These are phyloP conservation scores for Begonia loranthoides DNA, from an alignment of 306 rosid species.

Conservation along the genomic window DNA sequence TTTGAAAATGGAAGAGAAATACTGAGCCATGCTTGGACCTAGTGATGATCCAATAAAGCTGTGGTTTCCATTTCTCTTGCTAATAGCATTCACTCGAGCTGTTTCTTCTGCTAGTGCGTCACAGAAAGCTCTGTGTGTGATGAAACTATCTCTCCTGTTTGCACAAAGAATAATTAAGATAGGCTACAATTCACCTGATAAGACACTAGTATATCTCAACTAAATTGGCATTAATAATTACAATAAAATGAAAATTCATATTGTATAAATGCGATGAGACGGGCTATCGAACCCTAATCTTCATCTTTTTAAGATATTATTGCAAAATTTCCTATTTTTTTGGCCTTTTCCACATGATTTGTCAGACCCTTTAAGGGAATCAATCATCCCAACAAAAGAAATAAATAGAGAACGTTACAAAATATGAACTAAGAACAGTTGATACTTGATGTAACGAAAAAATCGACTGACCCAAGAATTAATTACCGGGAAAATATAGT, in stretches of 20 bases:
- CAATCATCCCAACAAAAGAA: too few relatives aligned
- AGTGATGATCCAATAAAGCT: conserved; percentile 25
- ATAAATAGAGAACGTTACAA: too few relatives aligned
- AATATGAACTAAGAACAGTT: too few relatives aligned
- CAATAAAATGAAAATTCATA: not conserved
- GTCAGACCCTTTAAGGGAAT: too few relatives aligned
- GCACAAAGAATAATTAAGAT: not conserved
- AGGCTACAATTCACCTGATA: not conserved
- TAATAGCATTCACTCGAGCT: conserved; percentile 46
- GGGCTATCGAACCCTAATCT: too few relatives aligned
- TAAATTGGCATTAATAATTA: too few relatives aligned
- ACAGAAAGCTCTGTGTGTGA: conserved; percentile 85
- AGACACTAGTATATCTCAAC: too few relatives aligned
- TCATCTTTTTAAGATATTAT: too few relatives aligned
- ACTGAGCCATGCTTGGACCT: conserved; percentile 28
- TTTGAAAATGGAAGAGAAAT: conserved; percentile 49
- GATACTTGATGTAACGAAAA: not conserved
- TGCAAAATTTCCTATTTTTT: too few relatives aligned
- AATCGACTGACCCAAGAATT: not conserved
- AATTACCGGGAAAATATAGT: conserved; percentile 71
- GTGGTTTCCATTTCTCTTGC: conserved; percentile 20
- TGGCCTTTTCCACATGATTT: too few relatives aligned
- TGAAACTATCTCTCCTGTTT: conserved; percentile 87
- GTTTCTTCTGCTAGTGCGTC: conserved; percentile 94
- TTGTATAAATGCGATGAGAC: too few relatives aligned